Evolutionary conservation across 441 rosid species (phyloP), one percentile per base, ranked within the genome.

Genomic region (Breynia disticha): DNA sequence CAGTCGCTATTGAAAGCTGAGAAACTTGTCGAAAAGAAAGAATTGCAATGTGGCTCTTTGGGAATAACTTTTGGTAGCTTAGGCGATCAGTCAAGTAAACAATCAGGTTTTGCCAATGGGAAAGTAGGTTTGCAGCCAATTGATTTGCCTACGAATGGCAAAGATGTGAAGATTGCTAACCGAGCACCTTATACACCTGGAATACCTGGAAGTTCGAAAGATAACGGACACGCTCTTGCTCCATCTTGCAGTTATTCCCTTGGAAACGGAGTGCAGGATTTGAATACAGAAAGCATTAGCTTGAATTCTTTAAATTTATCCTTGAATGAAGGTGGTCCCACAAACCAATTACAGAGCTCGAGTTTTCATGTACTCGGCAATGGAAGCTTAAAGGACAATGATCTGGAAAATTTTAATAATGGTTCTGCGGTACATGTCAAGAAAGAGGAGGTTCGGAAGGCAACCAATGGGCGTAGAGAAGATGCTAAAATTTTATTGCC

Each of bases 11-110:
- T 41, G 22, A 81, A 61, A 37, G 64, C 68, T 66, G 81, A 71
- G 13, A 79, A 79, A 58, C 65, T 62, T 35, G 70, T 47, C 17
- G 67, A 59, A 47, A 74, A 78, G 69, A 70, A 59, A 48, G 72
- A 48, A 17, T 19, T 66, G 66, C 87, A 59, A 21, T 72, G 79
- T 56, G 90, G 90, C 57, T 77, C 91, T 45, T 72, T 74, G 42
- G 67, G 67, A 62, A 77, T 62, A 6, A 64, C 86, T 70, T 60
- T 71, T 20, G 72, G 60, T 24, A 46, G 62, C 71, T 59, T 70
- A 43, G 67, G 56, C 61, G 75, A 71, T 51, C 74, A 60, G 52
- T 67, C 68, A 42, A 64, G 61, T 16, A 54, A 19, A 48, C 62
- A 62, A 16, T 45, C 43, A 24, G 64, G 63, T 68, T 62, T 70